A percentile compares a stretch with the other conserved stretches of the same genome.
Evolutionary conservation across 2,329 filamentous ascomycete genomes (phyloP).

Genomic region (Eurotiales sp.): DNA sequence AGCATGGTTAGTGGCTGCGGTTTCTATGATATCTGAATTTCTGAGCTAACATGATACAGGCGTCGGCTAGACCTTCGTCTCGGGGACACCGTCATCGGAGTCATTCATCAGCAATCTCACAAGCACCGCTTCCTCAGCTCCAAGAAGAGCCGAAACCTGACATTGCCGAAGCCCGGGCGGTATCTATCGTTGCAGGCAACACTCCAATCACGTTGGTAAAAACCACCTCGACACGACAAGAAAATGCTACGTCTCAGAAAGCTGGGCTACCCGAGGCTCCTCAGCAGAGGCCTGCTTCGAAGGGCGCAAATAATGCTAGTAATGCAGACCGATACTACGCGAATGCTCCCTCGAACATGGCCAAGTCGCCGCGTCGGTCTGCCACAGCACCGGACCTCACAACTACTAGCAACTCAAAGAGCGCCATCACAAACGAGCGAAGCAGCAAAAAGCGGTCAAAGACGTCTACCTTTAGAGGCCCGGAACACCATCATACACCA

Average conservation of each 20-base stretch:
- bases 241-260: neutral
- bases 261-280: neutral
- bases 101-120: neutral
- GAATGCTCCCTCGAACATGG: neutral
- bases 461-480: neutral
- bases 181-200: constrained; percentile 1
- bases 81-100: neutral
- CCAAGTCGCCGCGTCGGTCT: constrained; percentile 2
- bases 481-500: neutral
- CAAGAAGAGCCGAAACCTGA: neutral
- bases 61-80: neutral
- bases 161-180: neutral
- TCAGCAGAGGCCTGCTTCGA: neutral
- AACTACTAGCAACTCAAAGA: neutral
- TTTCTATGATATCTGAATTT: too few species aligned
- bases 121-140: neutral
- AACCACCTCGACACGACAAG: neutral
- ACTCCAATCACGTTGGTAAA: constrained; percentile 9
- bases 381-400: constrained; percentile 2
- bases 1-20: constrained; percentile 43
- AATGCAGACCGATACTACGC: constrained; percentile 1
- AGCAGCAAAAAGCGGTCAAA: constrained; percentile 3
- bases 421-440: neutral
- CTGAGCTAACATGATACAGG: constrained; percentile 50
- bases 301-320: neutral